phyloP scores from a whole-genome alignment of 1,139 yeast genomes.

The Candida albicans region DNA sequence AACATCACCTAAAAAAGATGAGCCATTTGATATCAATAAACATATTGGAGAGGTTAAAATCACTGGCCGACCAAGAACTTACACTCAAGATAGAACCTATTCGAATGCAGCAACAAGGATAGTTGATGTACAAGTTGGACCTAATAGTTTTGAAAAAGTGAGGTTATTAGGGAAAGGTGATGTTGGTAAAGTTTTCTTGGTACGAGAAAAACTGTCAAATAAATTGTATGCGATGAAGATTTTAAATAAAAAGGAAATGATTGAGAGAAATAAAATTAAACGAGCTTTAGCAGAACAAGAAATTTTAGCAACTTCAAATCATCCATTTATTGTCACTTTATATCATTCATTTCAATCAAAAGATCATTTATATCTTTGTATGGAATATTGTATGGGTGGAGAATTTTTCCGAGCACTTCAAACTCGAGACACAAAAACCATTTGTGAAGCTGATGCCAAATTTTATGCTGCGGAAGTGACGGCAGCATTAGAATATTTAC shows the following conservation, averaged over 20 bases:
- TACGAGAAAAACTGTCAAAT: constrained; percentile 73
- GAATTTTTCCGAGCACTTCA: constrained; percentile 96
- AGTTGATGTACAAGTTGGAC: constrained; percentile 78
- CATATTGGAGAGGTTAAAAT: constrained; percentile 57
- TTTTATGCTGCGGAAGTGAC: constrained; percentile 97
- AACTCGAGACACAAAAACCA: constrained; percentile 83
- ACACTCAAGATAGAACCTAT: constrained; percentile 62
- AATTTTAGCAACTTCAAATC: constrained; percentile 90
- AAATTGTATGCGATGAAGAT: constrained; percentile 92
- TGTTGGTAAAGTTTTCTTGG: constrained; percentile 94
- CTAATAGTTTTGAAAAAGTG: constrained; percentile 84
- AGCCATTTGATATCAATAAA: constrained; percentile 41
- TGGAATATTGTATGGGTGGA: constrained; percentile 99
- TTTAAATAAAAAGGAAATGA: constrained; percentile 87
- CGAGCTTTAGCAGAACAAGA: constrained; percentile 96
- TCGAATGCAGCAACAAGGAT: constrained; percentile 72
- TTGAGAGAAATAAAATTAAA: constrained; percentile 89
- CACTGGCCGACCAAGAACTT: constrained; percentile 49
- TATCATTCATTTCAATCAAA: constrained; percentile 96
- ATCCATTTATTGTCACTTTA: constrained; percentile 94
- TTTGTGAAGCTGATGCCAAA: constrained; percentile 83
- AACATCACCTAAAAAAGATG: constrained; percentile 9
- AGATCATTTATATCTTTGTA: constrained; percentile 88
- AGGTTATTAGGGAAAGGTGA: constrained; percentile 93
- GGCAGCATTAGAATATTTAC: constrained; percentile 94